These are phyloP conservation scores for Ophiobolus disseminans DNA, from an alignment of 2,329 filamentous ascomycete genomes.

Conservation along the genomic window DNA sequence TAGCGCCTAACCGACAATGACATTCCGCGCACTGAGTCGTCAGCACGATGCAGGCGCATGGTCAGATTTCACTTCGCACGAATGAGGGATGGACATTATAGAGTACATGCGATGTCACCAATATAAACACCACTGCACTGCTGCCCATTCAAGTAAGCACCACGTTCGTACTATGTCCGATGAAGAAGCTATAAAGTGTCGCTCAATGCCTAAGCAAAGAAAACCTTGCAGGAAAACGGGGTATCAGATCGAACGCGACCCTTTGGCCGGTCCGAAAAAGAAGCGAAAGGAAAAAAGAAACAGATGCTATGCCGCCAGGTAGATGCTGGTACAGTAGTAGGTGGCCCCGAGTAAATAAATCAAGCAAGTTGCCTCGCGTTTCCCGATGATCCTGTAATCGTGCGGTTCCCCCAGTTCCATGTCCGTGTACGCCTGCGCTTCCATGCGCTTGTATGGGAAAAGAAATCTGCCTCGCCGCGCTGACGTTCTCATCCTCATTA, in stretches of 20 bases:
- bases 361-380: conserved; percentile 6
- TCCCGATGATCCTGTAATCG: conserved; percentile 3
- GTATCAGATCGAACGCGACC: conserved; percentile 41
- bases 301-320: conserved; percentile 1
- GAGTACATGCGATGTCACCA: background rate
- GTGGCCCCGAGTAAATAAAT: conserved; percentile 6
- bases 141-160: conserved; percentile 4
- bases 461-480: conserved; percentile 18
- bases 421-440: conserved; percentile 25
- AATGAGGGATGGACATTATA: no score
- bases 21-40: conserved; percentile 2
- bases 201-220: conserved; percentile 13
- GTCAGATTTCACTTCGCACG: no score
- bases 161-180: conserved; percentile 7
- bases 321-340: conserved; percentile 7
- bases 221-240: conserved; percentile 24
- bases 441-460: conserved; percentile 10
- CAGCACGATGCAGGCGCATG: no score
- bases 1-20: conserved; percentile 9
- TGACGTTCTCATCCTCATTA: conserved; percentile 34
- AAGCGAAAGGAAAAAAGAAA: conserved; percentile 15
- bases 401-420: conserved; percentile 12
- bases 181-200: conserved; percentile 16
- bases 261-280: conserved; percentile 13
- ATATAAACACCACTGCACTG: background rate